Percentiles rank a stretch among this genome's conserved stretches.
These are phyloP conservation scores for Cyberlindnera subsufficiens DNA, from an alignment of 805 yeast genomes.

Conservation along the genomic window DNA sequence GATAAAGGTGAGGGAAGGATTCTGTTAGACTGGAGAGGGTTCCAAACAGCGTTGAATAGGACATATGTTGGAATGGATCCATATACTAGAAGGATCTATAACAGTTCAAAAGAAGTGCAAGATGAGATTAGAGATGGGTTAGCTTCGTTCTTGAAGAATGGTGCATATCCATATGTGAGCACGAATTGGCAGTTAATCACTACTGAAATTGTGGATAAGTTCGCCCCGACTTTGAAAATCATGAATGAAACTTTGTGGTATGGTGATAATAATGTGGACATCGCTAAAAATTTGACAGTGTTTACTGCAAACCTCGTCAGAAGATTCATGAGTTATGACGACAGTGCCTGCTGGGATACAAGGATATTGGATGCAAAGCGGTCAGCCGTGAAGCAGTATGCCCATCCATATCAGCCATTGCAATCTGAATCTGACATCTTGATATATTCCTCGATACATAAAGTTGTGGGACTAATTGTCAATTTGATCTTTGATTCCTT, in stretches of 20 bases:
- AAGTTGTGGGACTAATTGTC: slow-evolving; percentile 34
- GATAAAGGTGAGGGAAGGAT: slow-evolving; percentile 46
- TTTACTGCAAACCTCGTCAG: slow-evolving; percentile 40
- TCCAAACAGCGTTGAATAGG: slow-evolving; percentile 47
- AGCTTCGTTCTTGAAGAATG: slow-evolving; percentile 23
- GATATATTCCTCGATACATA: slow-evolving; percentile 42
- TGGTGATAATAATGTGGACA: slow-evolving; percentile 7
- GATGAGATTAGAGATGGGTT: slow-evolving; percentile 31
- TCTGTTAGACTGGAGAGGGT: slow-evolving; percentile 43
- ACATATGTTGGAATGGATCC: slow-evolving; percentile 46
- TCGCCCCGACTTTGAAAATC: slow-evolving; percentile 41
- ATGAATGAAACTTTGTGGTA: slow-evolving; percentile 30
- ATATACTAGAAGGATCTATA: slow-evolving; percentile 33
- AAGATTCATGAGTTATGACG: slow-evolving; percentile 29
- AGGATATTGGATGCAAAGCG: slow-evolving; percentile 20
- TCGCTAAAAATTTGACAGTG: slow-evolving; percentile 31
- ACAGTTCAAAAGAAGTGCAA: slow-evolving; percentile 30
- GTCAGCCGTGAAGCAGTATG: slow-evolving; percentile 40
- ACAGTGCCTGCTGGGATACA: neutral
- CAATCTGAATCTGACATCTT: slow-evolving; percentile 36
- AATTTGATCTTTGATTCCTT: slow-evolving; percentile 32
- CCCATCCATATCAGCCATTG: slow-evolving; percentile 35
- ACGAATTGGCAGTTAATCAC: slow-evolving; percentile 55
- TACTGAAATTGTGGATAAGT: slow-evolving; percentile 42
- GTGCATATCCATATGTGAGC: slow-evolving; percentile 34